phyloP scores from a whole-genome alignment of 1,284 basidiomycete species.

The Rhodofomes roseus region DNA sequence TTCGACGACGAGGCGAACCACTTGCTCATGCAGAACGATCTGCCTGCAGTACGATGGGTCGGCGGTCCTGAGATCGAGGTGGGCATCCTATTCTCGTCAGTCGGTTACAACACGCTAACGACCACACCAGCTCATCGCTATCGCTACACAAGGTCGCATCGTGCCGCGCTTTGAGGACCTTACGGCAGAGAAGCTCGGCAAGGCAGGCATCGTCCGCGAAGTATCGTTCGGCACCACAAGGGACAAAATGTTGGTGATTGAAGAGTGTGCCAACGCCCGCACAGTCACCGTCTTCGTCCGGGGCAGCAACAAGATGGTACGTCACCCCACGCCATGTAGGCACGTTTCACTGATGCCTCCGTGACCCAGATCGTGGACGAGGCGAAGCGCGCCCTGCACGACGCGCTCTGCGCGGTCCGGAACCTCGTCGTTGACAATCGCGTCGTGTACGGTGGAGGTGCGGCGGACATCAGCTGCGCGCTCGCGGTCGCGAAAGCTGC shows the following conservation, averaged over 20 bases:
- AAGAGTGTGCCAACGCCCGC: constrained; percentile 95
- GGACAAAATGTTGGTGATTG: constrained; percentile 99
- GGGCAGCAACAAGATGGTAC: constrained; percentile 98
- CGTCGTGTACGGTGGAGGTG: constrained; percentile 97
- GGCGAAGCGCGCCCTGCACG: constrained; percentile 95
- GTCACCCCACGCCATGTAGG: constrained; percentile 11
- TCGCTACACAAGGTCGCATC: constrained; percentile 97
- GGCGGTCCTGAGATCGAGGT: constrained; percentile 99
- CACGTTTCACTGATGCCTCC: not conserved
- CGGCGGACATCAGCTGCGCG: constrained; percentile 94
- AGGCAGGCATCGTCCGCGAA: constrained; percentile 91
- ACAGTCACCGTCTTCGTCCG: constrained; percentile 98
- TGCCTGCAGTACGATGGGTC: constrained; percentile 99
- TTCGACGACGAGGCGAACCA: constrained; percentile 99
- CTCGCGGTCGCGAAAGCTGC: constrained; percentile 93
- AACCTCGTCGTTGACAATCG: constrained; percentile 95
- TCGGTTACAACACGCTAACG: not conserved
- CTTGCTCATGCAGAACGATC: constrained; percentile 93
- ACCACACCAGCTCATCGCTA: constrained; percentile 80
- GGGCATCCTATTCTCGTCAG: constrained; percentile 11
- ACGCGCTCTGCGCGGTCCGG: constrained; percentile 96
- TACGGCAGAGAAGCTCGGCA: constrained; percentile 86
- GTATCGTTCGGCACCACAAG: constrained; percentile 95
- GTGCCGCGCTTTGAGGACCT: constrained; percentile 98
- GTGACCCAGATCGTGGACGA: constrained; percentile 88